These are phyloP conservation scores for Ustilago vetiveriae DNA, from an alignment of 1,284 basidiomycete species.

Conservation along the genomic window DNA sequence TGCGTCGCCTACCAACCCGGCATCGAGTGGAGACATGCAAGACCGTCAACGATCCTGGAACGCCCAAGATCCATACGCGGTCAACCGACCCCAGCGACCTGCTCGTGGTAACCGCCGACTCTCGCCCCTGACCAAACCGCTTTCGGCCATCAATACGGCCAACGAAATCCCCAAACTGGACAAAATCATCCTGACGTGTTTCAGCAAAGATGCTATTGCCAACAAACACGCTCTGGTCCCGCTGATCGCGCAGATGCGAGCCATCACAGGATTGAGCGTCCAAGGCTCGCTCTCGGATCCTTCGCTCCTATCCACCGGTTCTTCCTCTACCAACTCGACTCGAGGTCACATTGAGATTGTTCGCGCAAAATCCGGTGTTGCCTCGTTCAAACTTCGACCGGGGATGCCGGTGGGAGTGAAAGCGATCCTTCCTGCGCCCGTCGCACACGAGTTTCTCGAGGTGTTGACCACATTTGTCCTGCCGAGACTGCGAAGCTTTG, in stretches of 20 bases:
- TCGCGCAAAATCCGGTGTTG: conserved; percentile 79
- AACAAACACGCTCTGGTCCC: conserved; percentile 83
- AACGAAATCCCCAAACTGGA: conserved; percentile 75
- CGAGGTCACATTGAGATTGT: conserved; percentile 76
- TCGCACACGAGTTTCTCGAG: conserved; percentile 93
- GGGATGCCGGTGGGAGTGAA: conserved; percentile 86
- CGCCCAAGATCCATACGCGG: conserved; percentile 80
- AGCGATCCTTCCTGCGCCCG: conserved; percentile 85
- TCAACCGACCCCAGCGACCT: conserved; percentile 75
- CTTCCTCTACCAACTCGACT: neutral
- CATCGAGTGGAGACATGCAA: conserved; percentile 6
- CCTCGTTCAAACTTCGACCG: conserved; percentile 83
- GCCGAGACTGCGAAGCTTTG: conserved; percentile 89
- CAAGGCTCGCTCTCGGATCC: conserved; percentile 53
- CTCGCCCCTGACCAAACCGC: conserved; percentile 51
- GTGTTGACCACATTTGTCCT: conserved; percentile 91
- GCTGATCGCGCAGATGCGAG: conserved; percentile 85
- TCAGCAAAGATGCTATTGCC: conserved; percentile 71
- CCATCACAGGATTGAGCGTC: conserved; percentile 83
- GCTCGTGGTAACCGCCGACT: conserved; percentile 73
- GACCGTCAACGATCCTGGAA: conserved; percentile 75
- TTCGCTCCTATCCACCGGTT: neutral
- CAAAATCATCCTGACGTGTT: conserved; percentile 73
- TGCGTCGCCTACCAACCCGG: conserved; percentile 2
- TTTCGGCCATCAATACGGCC: conserved; percentile 32